These are phyloP conservation scores for Lachnellula cervina DNA, from an alignment of 2,329 filamentous ascomycete genomes.

Conservation along the genomic window DNA sequence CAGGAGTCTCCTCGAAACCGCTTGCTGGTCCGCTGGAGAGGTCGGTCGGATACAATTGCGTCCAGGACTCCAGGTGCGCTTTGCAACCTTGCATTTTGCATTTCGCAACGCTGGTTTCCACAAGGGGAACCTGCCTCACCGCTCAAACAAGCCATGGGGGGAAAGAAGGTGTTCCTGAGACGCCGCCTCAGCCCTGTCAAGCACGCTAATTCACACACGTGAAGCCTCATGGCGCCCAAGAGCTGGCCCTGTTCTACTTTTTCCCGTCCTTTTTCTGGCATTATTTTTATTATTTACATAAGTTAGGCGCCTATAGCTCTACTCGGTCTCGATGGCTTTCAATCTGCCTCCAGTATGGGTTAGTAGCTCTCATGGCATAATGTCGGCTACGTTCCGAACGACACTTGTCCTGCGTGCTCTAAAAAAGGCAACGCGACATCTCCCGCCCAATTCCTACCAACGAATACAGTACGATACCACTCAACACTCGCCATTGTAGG, in stretches of 20 bases:
- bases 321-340: not conserved
- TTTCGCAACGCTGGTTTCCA: conserved; percentile 21
- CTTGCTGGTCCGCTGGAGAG: too few relatives aligned
- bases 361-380: conserved; percentile 26
- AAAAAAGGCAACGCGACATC: too few relatives aligned
- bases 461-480: too few relatives aligned
- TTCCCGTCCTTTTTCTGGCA: not conserved
- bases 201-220: conserved; percentile 16
- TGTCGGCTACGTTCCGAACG: conserved; percentile 14
- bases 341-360: not conserved
- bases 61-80: conserved; percentile 3
- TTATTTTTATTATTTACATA: not conserved
- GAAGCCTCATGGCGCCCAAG: conserved; percentile 8
- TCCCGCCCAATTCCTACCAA: too few relatives aligned
- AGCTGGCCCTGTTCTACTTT: not conserved
- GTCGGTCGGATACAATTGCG: not conserved
- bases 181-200: conserved; percentile 11
- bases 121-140: conserved; percentile 24
- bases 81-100: not conserved
- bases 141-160: conserved; percentile 30
- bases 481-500: too few relatives aligned
- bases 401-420: too few relatives aligned
- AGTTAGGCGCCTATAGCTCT: not conserved
- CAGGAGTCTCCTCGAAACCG: not conserved
- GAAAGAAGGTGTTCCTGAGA: conserved; percentile 13